Base-by-base conservation (phyloP, 2,329 filamentous ascomycete species). In the Cladosporium cucumerinum region DNA sequence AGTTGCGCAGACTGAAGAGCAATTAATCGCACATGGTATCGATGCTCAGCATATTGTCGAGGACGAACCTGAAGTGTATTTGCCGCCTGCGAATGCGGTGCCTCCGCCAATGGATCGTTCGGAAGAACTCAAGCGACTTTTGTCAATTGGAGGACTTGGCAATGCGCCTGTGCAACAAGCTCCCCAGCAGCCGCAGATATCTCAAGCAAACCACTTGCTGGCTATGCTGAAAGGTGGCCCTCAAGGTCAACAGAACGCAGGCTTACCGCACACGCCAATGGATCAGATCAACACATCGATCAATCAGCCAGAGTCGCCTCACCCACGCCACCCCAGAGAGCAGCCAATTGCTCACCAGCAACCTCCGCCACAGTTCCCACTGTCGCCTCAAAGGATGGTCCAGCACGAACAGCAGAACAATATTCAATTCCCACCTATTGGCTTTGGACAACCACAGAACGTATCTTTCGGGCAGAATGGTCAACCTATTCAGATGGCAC, bases 151-250 rank as follows among this genome's bases (percentile, higher is more conserved):
- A 26, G 70, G 67, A 12, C 58, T 70, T 10, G 28, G 46, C 3
- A 30, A 48, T 16, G 36, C 57, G 8, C 46, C 57, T 46, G 36
- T 34, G 12, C 55, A 51, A 23, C 58, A 54, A 14, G 26, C 57
- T 39, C 48, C 28, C 8, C 46, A 39, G 18, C 62, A 59, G 23
- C 43, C 62, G 77, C 78, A 18, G 78, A 79, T 10, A 68, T 68
- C 51, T 57, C 71, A 82, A 66, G 80, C 82, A 0, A 84, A 82
- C 70, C 82, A 82, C 39, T 79, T 89, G 55, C 76, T 89, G 61
- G 82, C 84, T 18, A 78, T 89, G 68, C 78, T 89, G 49, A 79
- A 81, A 67, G 78, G 78, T 55, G 76, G 75, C 23, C 67, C 76
- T 4, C 70, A 73, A 67, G 28, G 49, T 54, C 54, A 51, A 23